Percentiles rank a stretch among this genome's conserved stretches.
Evolutionary conservation across 257 asterid genomes (phyloP).

Genomic region (Solanum sejunctum): DNA sequence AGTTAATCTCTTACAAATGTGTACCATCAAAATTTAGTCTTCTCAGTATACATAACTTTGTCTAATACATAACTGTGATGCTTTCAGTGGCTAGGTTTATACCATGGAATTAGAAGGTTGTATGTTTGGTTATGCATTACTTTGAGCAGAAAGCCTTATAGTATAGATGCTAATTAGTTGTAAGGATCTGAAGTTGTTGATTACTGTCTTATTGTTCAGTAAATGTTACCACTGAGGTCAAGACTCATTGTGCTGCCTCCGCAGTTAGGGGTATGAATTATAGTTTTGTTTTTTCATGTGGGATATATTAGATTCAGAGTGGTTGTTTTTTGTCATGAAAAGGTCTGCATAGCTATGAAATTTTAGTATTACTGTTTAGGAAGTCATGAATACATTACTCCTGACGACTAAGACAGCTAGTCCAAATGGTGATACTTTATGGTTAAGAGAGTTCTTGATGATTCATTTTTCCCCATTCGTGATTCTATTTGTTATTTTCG

Average conservation of each 20-base stretch:
- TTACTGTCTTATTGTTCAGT: background rate
- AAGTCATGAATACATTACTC: background rate
- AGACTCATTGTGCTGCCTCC: background rate
- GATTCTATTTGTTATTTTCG: background rate
- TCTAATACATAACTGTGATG: background rate
- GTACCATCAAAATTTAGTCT: background rate
- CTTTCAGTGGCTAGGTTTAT: background rate
- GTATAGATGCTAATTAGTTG: background rate
- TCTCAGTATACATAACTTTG: background rate
- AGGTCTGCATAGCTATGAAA: background rate
- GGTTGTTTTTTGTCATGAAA: background rate
- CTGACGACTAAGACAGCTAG: background rate
- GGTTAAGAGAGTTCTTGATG: background rate
- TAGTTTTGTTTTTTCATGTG: background rate
- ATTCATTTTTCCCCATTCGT: background rate
- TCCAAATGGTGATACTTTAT: background rate
- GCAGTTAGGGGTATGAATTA: background rate
- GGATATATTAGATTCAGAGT: background rate
- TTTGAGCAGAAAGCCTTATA: background rate
- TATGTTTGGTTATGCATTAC: background rate
- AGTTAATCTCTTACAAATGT: conserved; percentile 23
- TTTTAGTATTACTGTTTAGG: background rate
- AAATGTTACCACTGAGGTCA: background rate
- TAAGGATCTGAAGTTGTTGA: background rate
- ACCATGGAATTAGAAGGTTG: background rate